Evolutionary conservation across 495 filamentous ascomycete genomes (phyloP), one percentile per base, ranked within the genome.

Genomic region (Penicillium verhagenii): DNA sequence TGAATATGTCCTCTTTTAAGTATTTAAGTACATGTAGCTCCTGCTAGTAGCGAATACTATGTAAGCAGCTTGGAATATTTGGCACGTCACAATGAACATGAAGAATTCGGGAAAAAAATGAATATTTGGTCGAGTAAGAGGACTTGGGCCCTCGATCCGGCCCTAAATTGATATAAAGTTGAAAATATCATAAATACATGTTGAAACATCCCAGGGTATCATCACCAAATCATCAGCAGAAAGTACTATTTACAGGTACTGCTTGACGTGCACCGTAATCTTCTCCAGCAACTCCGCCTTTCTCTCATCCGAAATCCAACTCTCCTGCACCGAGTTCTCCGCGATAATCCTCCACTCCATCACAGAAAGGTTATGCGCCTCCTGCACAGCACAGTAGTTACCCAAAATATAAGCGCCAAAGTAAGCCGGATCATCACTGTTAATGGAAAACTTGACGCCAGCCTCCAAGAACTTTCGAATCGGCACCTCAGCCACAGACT

Each of bases 361-460:
- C 3, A 83, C 64, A 16, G 63, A 76, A 54, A 93, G 58, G 26
- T 74, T 63, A 69, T 87, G 87, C 14, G 86, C 85, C 53, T 89
- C 87, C 65, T 91, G 85, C 11, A 91, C 85, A 4, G 83, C 85
- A 56, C 84, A 89, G 65, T 88, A 91, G 57, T 90, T 90, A 62
- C 88, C 85, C 53, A 87, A 70, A 50, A 91, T 83, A 67, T 89
- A 91, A 0, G 84, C 86, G 6, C 87, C 87, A 75, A 92, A 92
- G 67, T 92, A 93, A 9, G 86, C 88, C 43, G 88, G 88, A 65
- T 92, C 88, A 64, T 93, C 86, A 62, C 85, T 86, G 57, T 89
- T 89, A 52, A 89, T 81, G 9, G 82, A 84, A 57, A 89, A 88
- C 63, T 71, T 79, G 26, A 89, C 83, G 0, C 85, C 86, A 3